Evolutionary conservation across 805 yeast genomes (phyloP), one percentile per base, ranked within the genome.

Genomic region (Gaillardinia entomophila): DNA sequence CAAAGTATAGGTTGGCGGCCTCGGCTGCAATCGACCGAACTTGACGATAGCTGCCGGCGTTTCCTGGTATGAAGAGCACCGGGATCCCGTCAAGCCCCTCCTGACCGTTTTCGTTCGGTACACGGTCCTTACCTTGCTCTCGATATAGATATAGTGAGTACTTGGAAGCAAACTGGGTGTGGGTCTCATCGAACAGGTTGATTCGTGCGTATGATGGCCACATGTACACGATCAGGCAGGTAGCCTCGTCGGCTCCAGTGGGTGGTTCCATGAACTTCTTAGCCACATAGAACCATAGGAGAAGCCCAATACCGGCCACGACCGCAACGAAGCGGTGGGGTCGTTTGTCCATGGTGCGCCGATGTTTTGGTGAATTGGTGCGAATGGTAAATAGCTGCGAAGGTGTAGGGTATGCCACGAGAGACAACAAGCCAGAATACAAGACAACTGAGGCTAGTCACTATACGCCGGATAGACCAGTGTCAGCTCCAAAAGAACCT

Each of bases 31-130:
- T 73, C 1, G 96, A 85, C 32, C 98, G 66, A 7, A 76, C 95
- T 56, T 92, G 99, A 42, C 77, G 75, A 55, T 77, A 88, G 35
- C 94, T 81, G 1, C 99, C 99, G 0, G 98, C 98, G 52, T 94
- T 92, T 1, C 99, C 99, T 1, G 98, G 98, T 26, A 94, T 82
- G 55, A 92, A 92, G 12, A 92, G 61, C 1, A 87, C 88, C 0
- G 99, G 99, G 1, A 84, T 72, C 0, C 97, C 97, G 34, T 66
- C 69, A 19, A 70, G 60, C 15, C 56, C 26, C 12, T 38, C 32
- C 17, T 53, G 33, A 37, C 58, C 42, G 38, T 55, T 37, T 49
- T 50, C 51, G 12, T 49, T 43, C 0, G 95, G 90, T 4, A 69
- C 51, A 3, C 51, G 50, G 49, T 82, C 90, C 42, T 62, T 65